Conservation (phyloP, 1,284 basidiomycete species). For the Cutaneotrichosporon sp. region DNA sequence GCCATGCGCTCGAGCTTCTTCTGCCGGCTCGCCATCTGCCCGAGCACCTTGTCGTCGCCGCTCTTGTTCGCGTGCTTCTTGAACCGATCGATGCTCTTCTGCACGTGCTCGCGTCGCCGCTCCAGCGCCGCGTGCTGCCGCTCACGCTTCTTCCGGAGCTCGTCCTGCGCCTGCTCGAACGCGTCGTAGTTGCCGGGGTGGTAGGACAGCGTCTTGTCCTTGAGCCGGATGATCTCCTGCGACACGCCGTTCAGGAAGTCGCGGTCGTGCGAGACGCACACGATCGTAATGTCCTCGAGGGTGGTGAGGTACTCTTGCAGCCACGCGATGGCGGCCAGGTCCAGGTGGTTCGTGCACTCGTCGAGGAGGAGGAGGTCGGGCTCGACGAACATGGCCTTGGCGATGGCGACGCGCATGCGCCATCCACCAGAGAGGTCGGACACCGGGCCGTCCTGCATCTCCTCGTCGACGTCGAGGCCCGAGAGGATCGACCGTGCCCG, state of each 20-base stretch:
- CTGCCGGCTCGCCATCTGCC: constrained; percentile 60
- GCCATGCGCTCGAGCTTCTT: constrained; percentile 66
- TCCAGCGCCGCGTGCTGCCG: constrained; percentile 62
- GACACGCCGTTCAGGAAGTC: constrained; percentile 67
- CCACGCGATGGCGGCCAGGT: constrained; percentile 54
- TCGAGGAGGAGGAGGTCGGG: constrained; percentile 55
- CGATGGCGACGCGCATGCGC: constrained; percentile 62
- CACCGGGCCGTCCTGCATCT: constrained; percentile 59
- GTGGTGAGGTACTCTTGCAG: constrained; percentile 61
- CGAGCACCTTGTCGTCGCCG: constrained; percentile 24
- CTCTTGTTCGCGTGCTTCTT: constrained; percentile 20
- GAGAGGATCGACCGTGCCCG: constrained; percentile 60
- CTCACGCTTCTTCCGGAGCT: constrained; percentile 55
- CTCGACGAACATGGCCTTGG: constrained; percentile 55
- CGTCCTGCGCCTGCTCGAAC: constrained; percentile 25
- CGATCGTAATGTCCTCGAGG: constrained; percentile 56
- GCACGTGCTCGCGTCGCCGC: constrained; percentile 59
- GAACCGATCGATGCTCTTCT: constrained; percentile 15
- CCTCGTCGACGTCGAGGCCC: constrained; percentile 64
- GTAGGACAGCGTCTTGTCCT: constrained; percentile 61
- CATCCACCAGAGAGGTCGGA: constrained; percentile 67
- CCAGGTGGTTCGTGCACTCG: constrained; percentile 57
- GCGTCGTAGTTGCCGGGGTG: constrained; percentile 29
- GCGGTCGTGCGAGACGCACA: constrained; percentile 69
- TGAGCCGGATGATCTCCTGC: constrained; percentile 68